A percentile compares a stretch with the other conserved stretches of the same genome.
phyloP scores from a whole-genome alignment of 257 asterid genomes.

The Nicotiana paniculata region DNA sequence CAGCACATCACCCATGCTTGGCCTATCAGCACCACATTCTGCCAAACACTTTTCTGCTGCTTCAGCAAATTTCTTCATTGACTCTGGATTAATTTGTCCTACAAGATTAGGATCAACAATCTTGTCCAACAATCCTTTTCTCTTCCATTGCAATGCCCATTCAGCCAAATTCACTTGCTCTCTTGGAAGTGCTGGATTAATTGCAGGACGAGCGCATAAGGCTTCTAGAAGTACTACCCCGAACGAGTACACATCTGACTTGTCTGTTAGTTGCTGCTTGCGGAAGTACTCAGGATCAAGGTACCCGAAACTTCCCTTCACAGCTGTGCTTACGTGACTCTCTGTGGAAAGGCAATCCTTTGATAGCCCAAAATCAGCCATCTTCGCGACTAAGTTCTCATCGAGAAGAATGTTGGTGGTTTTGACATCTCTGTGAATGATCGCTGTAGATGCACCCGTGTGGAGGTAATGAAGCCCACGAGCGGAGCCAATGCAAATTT shows the following conservation, averaged over 20 bases:
- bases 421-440: conserved; percentile 88
- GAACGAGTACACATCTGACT: conserved; percentile 86
- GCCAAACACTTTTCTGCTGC: conserved; percentile 91
- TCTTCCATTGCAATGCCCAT: conserved; percentile 95
- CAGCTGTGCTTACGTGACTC: conserved; percentile 85
- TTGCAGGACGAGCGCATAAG: conserved; percentile 74
- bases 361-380: conserved; percentile 95
- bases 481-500: conserved; percentile 85
- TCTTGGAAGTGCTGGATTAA: conserved; percentile 67
- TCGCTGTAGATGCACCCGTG: conserved; percentile 80
- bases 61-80: conserved; percentile 69
- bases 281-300: conserved; percentile 87
- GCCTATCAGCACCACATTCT: conserved; percentile 86
- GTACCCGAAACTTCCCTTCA: conserved; percentile 93
- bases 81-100: conserved; percentile 59
- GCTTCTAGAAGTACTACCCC: conserved; percentile 77
- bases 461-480: conserved; percentile 89
- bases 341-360: conserved; percentile 49
- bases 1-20: conserved; percentile 89
- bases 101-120: conserved; percentile 67
- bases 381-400: conserved; percentile 64
- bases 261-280: conserved; percentile 77
- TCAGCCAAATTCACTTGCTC: conserved; percentile 95
- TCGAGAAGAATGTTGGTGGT: conserved; percentile 77
- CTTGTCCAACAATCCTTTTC: conserved; percentile 68